A percentile compares a stretch with the other conserved stretches of the same genome.
Evolutionary conservation across 2,329 filamentous ascomycete genomes (phyloP).

Genomic region (Alternaria ventricosa): DNA sequence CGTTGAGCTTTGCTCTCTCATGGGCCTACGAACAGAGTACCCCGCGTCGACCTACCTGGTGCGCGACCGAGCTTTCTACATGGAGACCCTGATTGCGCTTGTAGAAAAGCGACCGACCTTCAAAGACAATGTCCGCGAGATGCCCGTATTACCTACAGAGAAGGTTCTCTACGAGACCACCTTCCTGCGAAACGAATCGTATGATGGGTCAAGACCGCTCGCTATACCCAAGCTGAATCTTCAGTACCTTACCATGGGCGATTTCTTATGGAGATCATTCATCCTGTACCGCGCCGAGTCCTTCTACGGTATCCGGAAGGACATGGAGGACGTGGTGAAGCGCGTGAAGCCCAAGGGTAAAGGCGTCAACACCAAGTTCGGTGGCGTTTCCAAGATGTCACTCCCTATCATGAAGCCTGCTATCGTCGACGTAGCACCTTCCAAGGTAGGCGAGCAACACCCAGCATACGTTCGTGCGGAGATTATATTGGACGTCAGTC

Average conservation of each 20-base stretch:
- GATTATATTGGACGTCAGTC: slow-evolving; percentile 81
- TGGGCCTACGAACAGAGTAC: slow-evolving; percentile 84
- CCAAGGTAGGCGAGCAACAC: slow-evolving; percentile 80
- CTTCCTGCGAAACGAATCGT: slow-evolving; percentile 80
- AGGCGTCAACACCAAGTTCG: slow-evolving; percentile 73
- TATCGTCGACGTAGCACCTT: slow-evolving; percentile 83
- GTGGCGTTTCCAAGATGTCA: slow-evolving; percentile 90
- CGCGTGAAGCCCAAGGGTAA: slow-evolving; percentile 74
- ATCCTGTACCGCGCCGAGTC: slow-evolving; percentile 87
- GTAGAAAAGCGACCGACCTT: slow-evolving; percentile 83
- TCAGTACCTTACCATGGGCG: slow-evolving; percentile 91
- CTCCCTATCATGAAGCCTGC: slow-evolving; percentile 84
- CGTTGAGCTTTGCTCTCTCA: slow-evolving; percentile 67
- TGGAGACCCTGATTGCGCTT: slow-evolving; percentile 74
- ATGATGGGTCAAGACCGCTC: slow-evolving; percentile 85
- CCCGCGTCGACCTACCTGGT: slow-evolving; percentile 71
- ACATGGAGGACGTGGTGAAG: slow-evolving; percentile 83
- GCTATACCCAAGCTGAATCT: slow-evolving; percentile 94
- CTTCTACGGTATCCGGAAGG: slow-evolving; percentile 91
- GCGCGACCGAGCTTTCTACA: slow-evolving; percentile 68
- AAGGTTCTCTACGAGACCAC: slow-evolving; percentile 77
- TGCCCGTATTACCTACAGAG: slow-evolving; percentile 86
- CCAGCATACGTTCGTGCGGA: slow-evolving; percentile 89
- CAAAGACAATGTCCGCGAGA: slow-evolving; percentile 74
- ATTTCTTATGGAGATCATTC: slow-evolving; percentile 96